A percentile compares a stretch with the other conserved stretches of the same genome.
These are phyloP conservation scores for Metschnikowia drakensbergensis DNA, from an alignment of 805 yeast species.

Conservation along the genomic window DNA sequence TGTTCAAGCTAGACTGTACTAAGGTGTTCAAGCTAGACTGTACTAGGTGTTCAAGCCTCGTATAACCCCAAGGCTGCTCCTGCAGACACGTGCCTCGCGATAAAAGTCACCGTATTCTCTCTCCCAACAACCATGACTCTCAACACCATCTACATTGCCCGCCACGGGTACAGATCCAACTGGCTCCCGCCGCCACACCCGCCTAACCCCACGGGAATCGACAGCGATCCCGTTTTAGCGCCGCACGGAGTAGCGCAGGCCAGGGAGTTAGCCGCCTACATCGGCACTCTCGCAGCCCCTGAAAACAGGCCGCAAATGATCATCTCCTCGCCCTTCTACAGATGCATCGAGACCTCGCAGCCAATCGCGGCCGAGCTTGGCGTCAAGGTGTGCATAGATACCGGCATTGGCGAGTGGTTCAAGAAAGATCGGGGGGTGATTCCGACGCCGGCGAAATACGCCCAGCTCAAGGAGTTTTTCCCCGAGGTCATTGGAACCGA, in stretches of 20 bases:
- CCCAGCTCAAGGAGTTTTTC: conserved; percentile 52
- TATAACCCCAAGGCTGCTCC: too few relatives aligned
- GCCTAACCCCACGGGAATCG: conserved; percentile 82
- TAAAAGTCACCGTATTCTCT: too few relatives aligned
- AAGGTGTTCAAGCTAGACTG: too few relatives aligned
- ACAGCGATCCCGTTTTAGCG: conserved; percentile 84
- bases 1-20: too few relatives aligned
- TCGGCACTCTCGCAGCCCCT: conserved; percentile 32
- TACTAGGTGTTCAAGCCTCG: too few relatives aligned
- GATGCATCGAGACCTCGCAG: conserved; percentile 79
- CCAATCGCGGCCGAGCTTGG: conserved; percentile 63
- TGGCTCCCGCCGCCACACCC: conserved; percentile 76
- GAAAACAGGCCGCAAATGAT: conserved; percentile 71
- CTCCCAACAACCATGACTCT: conserved; percentile 18
- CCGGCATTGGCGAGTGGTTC: conserved; percentile 93
- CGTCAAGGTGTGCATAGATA: conserved; percentile 61
- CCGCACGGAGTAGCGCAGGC: conserved; percentile 89
- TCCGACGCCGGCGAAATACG: conserved; percentile 63
- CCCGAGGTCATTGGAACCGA: conserved; percentile 27
- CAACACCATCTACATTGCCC: conserved; percentile 62
- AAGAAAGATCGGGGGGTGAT: conserved; percentile 61
- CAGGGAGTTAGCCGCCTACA: conserved; percentile 62
- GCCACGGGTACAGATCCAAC: conserved; percentile 89
- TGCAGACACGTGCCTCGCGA: too few relatives aligned
- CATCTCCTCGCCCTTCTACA: conserved; percentile 78